Evolutionary conservation across 257 asterid genomes (phyloP).

Genomic region (Ocimum tenuiflorum): DNA sequence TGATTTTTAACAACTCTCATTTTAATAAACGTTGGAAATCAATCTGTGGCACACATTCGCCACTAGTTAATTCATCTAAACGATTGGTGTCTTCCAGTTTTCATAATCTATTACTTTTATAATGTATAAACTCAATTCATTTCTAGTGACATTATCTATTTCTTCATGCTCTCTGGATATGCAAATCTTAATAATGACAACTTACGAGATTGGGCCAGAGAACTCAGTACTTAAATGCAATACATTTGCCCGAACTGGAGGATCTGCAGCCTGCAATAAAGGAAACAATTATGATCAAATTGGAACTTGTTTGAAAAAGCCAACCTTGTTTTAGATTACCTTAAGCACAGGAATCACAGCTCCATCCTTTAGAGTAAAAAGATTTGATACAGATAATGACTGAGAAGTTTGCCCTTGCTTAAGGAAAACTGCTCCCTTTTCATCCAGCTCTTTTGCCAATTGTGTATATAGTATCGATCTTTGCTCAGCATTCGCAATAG

Average conservation of each 20-base stretch:
- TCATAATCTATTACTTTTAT: not conserved
- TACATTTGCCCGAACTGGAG: constrained; percentile 88
- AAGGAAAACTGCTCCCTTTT: constrained; percentile 76
- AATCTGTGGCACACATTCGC: not conserved
- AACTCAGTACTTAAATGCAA: constrained; percentile 56
- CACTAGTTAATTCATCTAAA: not conserved
- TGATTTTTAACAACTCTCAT: not conserved
- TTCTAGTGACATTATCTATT: not conserved
- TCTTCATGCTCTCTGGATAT: not conserved
- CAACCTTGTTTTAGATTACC: constrained; percentile 30
- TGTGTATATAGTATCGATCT: constrained; percentile 62
- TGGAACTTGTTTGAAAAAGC: not conserved
- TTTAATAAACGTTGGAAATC: not conserved
- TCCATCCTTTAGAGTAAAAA: constrained; percentile 61
- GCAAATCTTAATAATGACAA: constrained; percentile 4
- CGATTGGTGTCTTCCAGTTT: not conserved
- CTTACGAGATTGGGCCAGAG: constrained; percentile 83
- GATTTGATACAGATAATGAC: constrained; percentile 72
- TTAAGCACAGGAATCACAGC: constrained; percentile 55
- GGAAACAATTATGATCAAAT: constrained; percentile 15
- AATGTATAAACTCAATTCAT: not conserved
- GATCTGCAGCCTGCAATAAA: constrained; percentile 59
- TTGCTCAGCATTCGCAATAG: constrained; percentile 46
- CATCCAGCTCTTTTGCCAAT: constrained; percentile 74
- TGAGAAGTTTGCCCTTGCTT: constrained; percentile 87